Evolutionary conservation across 2,329 filamentous ascomycete genomes (phyloP).

Genomic region (Paecilomyces formosus): DNA sequence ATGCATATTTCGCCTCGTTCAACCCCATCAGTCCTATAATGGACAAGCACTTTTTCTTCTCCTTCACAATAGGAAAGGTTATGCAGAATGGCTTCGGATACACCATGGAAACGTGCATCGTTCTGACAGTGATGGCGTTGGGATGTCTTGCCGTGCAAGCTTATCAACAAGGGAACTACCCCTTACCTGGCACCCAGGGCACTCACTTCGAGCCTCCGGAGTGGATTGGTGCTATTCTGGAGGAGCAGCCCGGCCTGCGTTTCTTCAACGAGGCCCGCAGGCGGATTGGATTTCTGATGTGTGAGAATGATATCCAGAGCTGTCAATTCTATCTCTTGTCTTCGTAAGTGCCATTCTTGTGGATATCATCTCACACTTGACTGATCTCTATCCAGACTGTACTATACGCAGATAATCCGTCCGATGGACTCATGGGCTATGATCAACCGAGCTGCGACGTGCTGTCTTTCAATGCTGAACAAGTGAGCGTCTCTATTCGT

Average conservation of each 20-base stretch:
- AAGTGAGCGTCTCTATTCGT: slow-evolving; percentile 22
- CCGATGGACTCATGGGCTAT: slow-evolving; percentile 49
- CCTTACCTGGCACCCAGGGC: slow-evolving; percentile 30
- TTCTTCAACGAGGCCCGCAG: slow-evolving; percentile 50
- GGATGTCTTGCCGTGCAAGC: slow-evolving; percentile 45
- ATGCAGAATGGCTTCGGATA: slow-evolving; percentile 45
- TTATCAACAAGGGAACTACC: slow-evolving; percentile 43
- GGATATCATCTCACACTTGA: not conserved
- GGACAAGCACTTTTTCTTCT: slow-evolving; percentile 46
- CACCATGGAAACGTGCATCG: slow-evolving; percentile 46
- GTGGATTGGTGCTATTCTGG: slow-evolving; percentile 30
- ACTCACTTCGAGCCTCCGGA: slow-evolving; percentile 28
- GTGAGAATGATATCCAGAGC: slow-evolving; percentile 42
- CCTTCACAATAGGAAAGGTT: slow-evolving; percentile 42
- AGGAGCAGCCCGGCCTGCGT: slow-evolving; percentile 39
- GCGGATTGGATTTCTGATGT: slow-evolving; percentile 46
- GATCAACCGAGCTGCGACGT: slow-evolving; percentile 45
- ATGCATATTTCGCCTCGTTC: slow-evolving; percentile 49
- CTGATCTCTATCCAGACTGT: slow-evolving; percentile 23
- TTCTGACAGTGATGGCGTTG: slow-evolving; percentile 45
- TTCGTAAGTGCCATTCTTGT: slow-evolving; percentile 24
- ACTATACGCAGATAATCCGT: slow-evolving; percentile 46
- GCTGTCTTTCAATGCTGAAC: slow-evolving; percentile 42
- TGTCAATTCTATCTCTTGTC: slow-evolving; percentile 48
- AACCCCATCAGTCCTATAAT: slow-evolving; percentile 47